Conservation (phyloP, 2,329 filamentous ascomycete species). For the Calonectria crousiana region DNA sequence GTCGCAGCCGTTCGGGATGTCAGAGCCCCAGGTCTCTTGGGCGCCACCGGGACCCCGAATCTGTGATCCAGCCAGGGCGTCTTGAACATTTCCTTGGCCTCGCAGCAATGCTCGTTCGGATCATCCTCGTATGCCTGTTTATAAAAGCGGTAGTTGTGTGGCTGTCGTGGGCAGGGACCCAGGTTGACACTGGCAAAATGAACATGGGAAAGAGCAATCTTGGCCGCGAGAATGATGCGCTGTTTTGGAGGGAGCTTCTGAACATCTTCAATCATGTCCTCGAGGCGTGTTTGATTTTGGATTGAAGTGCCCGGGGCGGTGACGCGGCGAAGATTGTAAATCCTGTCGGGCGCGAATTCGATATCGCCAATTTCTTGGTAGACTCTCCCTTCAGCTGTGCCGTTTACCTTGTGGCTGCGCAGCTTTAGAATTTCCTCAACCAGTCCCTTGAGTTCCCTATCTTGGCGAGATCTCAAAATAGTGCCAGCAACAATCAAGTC, state of each 20-base stretch:
- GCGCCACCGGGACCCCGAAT: not conserved
- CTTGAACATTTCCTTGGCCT: not conserved
- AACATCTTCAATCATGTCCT: not conserved
- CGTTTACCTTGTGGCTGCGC: not conserved
- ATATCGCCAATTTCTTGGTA: constrained; percentile 3
- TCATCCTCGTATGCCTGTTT: not conserved
- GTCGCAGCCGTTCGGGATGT: not conserved
- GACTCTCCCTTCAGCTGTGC: not conserved
- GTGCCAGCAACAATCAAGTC: not conserved
- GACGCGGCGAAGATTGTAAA: constrained; percentile 2
- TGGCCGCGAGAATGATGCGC: not conserved
- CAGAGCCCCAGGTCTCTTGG: not conserved
- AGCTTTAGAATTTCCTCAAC: not conserved
- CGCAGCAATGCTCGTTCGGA: not conserved
- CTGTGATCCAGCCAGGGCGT: constrained; percentile 1
- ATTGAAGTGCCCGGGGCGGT: not conserved
- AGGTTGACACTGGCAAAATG: constrained; percentile 1
- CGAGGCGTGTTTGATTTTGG: not conserved
- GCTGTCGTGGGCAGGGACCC: not conserved
- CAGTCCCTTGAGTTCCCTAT: not conserved
- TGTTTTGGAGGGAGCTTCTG: not conserved
- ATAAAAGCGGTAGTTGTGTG: not conserved
- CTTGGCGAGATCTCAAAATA: not conserved
- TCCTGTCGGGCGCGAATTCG: constrained; percentile 1
- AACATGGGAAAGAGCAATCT: not conserved